Percentiles rank a stretch among this genome's conserved stretches.
phyloP scores from a whole-genome alignment of 768 basidiomycete species.

The Auricularia sp. region DNA sequence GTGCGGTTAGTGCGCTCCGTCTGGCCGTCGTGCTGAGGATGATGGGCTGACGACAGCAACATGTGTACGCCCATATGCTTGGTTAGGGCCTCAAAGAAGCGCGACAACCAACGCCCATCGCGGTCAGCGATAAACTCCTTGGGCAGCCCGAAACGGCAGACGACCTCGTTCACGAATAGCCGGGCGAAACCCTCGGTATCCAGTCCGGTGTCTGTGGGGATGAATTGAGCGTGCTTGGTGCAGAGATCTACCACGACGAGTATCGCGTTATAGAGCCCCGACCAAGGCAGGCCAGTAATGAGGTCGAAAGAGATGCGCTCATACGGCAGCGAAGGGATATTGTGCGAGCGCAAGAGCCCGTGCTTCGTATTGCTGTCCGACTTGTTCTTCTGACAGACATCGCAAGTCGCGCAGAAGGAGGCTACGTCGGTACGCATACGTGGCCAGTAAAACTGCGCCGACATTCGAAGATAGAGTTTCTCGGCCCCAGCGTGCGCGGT shows the following conservation, averaged over 20 bases:
- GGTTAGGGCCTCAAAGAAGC: neutral
- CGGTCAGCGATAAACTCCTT: neutral
- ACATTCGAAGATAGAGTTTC: conserved; percentile 18
- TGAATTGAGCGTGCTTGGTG: too few species aligned
- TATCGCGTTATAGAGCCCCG: too few species aligned
- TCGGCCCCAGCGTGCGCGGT: conserved; percentile 22
- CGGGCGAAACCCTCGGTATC: conserved; percentile 3
- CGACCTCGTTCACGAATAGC: conserved; percentile 8
- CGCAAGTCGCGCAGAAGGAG: conserved; percentile 16
- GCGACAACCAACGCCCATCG: neutral
- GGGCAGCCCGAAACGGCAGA: neutral
- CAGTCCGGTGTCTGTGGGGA: neutral
- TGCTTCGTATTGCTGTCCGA: neutral
- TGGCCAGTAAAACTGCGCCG: conserved; percentile 24
- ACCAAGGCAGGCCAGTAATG: too few species aligned
- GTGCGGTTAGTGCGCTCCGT: conserved; percentile 27
- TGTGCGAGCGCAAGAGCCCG: neutral
- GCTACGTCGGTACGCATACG: conserved; percentile 2
- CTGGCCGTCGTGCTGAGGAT: conserved; percentile 34
- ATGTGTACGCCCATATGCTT: neutral
- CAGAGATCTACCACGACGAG: too few species aligned
- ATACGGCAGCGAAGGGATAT: too few species aligned
- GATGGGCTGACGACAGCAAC: conserved; percentile 21
- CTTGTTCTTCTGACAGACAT: conserved; percentile 11
- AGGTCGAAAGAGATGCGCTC: too few species aligned